phyloP scores from a whole-genome alignment of 2,329 filamentous ascomycete species.

The Penicillium fuscoglaucum region DNA sequence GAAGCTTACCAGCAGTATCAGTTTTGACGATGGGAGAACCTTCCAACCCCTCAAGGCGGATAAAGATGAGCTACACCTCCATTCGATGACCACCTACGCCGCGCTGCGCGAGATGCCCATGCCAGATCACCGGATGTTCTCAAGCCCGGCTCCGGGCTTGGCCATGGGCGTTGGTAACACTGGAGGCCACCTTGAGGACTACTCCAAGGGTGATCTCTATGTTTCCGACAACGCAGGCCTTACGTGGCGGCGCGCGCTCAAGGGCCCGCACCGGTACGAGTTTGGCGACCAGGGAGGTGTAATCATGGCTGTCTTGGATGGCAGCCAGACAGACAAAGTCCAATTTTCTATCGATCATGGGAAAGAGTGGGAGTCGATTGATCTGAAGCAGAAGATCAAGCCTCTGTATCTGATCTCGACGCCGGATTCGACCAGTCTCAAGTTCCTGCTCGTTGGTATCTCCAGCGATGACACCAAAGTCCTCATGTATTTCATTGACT shows the following conservation, averaged over 20 bases:
- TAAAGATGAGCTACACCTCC: slow-evolving; percentile 73
- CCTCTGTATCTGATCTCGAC: slow-evolving; percentile 80
- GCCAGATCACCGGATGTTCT: slow-evolving; percentile 76
- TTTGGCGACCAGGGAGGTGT: slow-evolving; percentile 93
- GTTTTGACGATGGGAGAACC: slow-evolving; percentile 90
- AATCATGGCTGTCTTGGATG: slow-evolving; percentile 76
- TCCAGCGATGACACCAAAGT: slow-evolving; percentile 54
- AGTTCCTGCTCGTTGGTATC: slow-evolving; percentile 75
- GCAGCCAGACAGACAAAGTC: slow-evolving; percentile 58
- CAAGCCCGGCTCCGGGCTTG: slow-evolving; percentile 87
- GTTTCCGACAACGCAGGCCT: slow-evolving; percentile 89
- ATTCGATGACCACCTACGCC: slow-evolving; percentile 75
- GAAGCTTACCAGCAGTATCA: slow-evolving; percentile 73
- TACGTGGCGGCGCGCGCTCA: slow-evolving; percentile 71
- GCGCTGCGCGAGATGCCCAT: slow-evolving; percentile 58
- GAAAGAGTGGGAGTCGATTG: slow-evolving; percentile 72
- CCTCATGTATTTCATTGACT: slow-evolving; percentile 76
- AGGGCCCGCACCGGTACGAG: slow-evolving; percentile 91
- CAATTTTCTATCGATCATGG: slow-evolving; percentile 90
- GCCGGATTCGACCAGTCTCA: slow-evolving; percentile 87
- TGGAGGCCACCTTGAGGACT: slow-evolving; percentile 69
- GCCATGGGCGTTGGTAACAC: slow-evolving; percentile 94
- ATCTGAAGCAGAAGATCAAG: slow-evolving; percentile 69
- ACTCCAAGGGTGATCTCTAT: slow-evolving; percentile 74
- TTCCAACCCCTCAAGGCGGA: slow-evolving; percentile 72